Evolutionary conservation across 495 filamentous ascomycete species (phyloP).

Genomic region (Alectoria sarmentosa): DNA sequence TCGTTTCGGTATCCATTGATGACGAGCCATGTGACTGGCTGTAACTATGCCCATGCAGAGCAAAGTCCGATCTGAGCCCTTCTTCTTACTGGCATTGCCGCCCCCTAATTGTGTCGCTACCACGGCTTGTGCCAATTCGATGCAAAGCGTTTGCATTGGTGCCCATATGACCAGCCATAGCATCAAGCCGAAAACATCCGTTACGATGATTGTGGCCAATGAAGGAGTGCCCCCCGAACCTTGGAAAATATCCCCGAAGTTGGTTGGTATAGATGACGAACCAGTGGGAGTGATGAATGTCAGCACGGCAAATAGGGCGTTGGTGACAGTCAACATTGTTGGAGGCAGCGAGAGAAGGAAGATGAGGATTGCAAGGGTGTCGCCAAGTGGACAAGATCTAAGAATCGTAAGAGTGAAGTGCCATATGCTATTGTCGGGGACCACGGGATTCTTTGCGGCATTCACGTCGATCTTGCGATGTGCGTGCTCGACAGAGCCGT

Average conservation of each 20-base stretch:
- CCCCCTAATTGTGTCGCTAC: conserved; percentile 91
- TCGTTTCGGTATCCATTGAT: conserved; percentile 36
- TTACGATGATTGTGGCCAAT: conserved; percentile 69
- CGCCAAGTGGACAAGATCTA: conserved; percentile 80
- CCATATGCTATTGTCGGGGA: conserved; percentile 56
- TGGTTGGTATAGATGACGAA: conserved; percentile 45
- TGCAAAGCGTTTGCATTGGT: conserved; percentile 76
- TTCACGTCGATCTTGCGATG: conserved; percentile 59
- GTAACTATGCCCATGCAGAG: conserved; percentile 77
- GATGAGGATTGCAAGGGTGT: conserved; percentile 97
- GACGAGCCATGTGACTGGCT: conserved; percentile 54
- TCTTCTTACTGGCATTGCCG: conserved; percentile 66
- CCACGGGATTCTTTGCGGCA: conserved; percentile 58
- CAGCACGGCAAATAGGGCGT: conserved; percentile 86
- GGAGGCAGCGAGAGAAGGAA: conserved; percentile 95
- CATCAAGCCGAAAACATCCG: conserved; percentile 72
- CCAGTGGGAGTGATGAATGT: conserved; percentile 79
- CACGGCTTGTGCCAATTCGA: conserved; percentile 94
- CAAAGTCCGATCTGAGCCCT: conserved; percentile 64
- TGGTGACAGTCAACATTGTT: conserved; percentile 80
- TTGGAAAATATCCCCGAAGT: conserved; percentile 68
- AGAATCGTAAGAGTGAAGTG: conserved; percentile 79
- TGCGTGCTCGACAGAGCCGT: conserved; percentile 36
- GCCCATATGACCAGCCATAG: conserved; percentile 89
- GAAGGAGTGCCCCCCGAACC: conserved; percentile 67